Evolutionary conservation across 192 early-diverging fungal genomes (phyloP).

Genomic region (Entophlyctis luteolus): DNA sequence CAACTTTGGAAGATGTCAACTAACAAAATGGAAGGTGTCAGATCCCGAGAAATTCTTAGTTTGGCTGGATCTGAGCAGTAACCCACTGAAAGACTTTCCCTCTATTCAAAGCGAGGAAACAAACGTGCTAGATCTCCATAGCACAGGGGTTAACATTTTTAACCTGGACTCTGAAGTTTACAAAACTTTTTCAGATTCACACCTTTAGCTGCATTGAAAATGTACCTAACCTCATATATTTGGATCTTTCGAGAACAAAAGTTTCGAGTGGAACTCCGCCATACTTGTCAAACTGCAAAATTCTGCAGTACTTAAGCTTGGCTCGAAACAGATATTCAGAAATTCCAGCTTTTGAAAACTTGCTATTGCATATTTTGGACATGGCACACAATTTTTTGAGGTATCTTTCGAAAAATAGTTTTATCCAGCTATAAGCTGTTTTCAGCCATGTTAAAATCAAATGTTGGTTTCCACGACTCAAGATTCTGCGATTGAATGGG

Average conservation of each 20-base stretch:
- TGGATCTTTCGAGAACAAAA: constrained; percentile 20
- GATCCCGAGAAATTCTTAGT: background rate
- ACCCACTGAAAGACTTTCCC: constrained; percentile 8
- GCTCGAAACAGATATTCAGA: constrained; percentile 22
- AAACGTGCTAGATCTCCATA: constrained; percentile 14
- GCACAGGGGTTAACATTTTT: background rate
- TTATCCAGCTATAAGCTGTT: background rate
- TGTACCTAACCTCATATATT: constrained; percentile 18
- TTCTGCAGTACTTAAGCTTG: constrained; percentile 25
- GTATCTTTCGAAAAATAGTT: background rate
- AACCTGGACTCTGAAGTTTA: background rate
- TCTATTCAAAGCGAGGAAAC: constrained; percentile 16
- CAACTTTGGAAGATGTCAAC: background rate
- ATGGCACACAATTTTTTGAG: constrained; percentile 19
- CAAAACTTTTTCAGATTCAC: background rate
- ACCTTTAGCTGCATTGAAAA: constrained; percentile 15
- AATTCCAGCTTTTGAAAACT: constrained; percentile 20
- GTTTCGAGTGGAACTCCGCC: constrained; percentile 1
- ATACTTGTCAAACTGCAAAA: background rate
- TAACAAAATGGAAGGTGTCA: background rate
- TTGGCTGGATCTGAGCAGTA: constrained; percentile 18
- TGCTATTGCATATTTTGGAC: constrained; percentile 11
- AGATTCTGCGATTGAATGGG: constrained; percentile 13
- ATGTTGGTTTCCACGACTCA: constrained; percentile 22
- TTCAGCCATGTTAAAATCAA: constrained; percentile 4